Evolutionary conservation across 192 early-diverging fungal species (phyloP).

Genomic region (Coemansia sp.): DNA sequence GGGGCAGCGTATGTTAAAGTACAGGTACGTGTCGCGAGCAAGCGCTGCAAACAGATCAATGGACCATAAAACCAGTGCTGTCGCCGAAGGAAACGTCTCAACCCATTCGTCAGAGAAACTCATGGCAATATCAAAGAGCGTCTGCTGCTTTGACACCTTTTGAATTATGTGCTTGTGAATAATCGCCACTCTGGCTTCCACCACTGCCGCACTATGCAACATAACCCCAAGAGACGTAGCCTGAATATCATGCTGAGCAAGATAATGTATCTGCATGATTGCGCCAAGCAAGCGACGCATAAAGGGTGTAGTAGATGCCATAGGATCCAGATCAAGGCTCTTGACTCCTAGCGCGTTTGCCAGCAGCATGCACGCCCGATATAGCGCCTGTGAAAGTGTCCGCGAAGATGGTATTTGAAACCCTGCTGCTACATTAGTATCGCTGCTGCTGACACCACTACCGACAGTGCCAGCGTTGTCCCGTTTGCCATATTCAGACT

Average conservation of each 20-base stretch:
- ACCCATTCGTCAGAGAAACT: constrained; percentile 42
- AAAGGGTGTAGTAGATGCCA: constrained; percentile 41
- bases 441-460: neutral
- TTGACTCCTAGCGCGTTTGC: constrained; percentile 28
- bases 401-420: constrained; percentile 35
- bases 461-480: neutral
- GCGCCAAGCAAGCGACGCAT: constrained; percentile 49
- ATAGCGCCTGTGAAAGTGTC: constrained; percentile 45
- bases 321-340: constrained; percentile 45
- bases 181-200: constrained; percentile 43
- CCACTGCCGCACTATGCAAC: constrained; percentile 45
- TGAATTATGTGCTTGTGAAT: constrained; percentile 45
- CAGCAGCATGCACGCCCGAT: constrained; percentile 40
- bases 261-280: constrained; percentile 47
- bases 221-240: constrained; percentile 48
- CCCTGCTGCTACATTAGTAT: neutral
- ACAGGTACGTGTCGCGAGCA: constrained; percentile 50
- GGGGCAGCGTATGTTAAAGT: constrained; percentile 41
- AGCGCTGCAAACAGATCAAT: constrained; percentile 50
- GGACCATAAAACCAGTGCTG: constrained; percentile 53
- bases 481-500: neutral
- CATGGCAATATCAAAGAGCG: constrained; percentile 15
- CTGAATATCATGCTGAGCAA: constrained; percentile 53
- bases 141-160: constrained; percentile 5
- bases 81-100: constrained; percentile 32